Conservation (phyloP, 257 asterid species). For the Petrea volubilis region DNA sequence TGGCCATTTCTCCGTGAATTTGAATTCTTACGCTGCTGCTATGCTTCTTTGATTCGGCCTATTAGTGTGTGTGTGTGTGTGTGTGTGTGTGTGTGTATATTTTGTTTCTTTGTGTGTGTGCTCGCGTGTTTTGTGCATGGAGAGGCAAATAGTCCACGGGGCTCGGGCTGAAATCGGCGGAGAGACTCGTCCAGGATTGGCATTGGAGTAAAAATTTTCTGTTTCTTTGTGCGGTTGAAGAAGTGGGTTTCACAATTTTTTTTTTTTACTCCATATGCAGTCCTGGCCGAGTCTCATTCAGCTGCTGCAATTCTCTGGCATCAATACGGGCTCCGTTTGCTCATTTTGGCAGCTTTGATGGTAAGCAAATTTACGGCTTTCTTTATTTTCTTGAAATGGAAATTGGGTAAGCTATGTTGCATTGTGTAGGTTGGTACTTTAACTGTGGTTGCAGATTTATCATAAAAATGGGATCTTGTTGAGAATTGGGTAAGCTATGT, state of each 20-base stretch:
- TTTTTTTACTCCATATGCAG: conserved; percentile 30
- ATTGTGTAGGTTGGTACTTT: neutral
- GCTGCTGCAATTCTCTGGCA: neutral
- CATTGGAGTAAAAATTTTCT: neutral
- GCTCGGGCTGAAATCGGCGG: too few species aligned
- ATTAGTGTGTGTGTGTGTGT: too few species aligned
- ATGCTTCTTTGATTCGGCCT: too few species aligned
- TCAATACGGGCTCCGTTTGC: neutral
- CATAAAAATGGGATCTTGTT: too few species aligned
- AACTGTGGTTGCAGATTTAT: neutral
- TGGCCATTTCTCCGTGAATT: too few species aligned
- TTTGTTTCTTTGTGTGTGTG: too few species aligned
- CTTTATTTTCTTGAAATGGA: neutral
- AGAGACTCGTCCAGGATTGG: conserved; percentile 16
- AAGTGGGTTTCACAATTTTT: too few species aligned
- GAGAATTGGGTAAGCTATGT: too few species aligned
- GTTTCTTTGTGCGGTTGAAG: neutral
- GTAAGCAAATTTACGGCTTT: neutral
- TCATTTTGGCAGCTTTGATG: neutral
- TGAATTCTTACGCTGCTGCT: too few species aligned
- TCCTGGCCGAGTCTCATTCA: conserved; percentile 17
- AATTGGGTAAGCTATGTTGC: neutral
- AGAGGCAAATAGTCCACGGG: too few species aligned
- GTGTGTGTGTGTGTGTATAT: too few species aligned
- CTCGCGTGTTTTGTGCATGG: too few species aligned